Evolutionary conservation across 1,284 basidiomycete species (phyloP), one percentile per base, ranked within the genome.

Genomic region (Rhodotorula sp.): DNA sequence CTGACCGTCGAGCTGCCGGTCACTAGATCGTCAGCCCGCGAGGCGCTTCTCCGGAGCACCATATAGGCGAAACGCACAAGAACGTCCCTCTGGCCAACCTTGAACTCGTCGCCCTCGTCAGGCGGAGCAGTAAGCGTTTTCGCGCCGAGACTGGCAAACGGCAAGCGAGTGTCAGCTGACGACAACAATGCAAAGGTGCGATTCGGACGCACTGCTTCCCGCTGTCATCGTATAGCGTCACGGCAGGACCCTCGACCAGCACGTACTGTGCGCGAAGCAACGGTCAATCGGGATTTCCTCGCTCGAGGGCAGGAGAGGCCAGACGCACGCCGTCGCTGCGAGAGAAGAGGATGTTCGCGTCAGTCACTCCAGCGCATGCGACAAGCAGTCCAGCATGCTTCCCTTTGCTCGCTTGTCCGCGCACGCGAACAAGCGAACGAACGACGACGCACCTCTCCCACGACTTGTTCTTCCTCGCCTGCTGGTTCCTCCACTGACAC

Each of bases 401-500:
- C 34, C 34, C 40, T 44, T 11, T 13, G 40, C 40, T 44, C 16
- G 18, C 59, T 11, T 2, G 2, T 13, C 26, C 9, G 28, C 5
- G 28, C 5, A 30, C 10, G 7, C 10, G 0, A 51, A 34, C 28
- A 1, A 34, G 28, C 20, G 30, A 10, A 7, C 40, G 7, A 58
- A 0, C 15, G 2, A n/a, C n/a, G n/a, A 68, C 72, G 53, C 56
- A 74, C 72, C n/a, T 52, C 75, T 94, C 91, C 92, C 92, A 94
- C 2, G 88, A 92, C 79, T 92, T 92, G 78, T 93, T 86, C 81
- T 93, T 94, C 79, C 85, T 88, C 30, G 82, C 82, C 77, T 90
- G 88, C 37, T 86, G 87, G 76, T 88, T 90, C 31, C 92, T 84
- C 72, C 71, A 76, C 9, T 62, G 53, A 37, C 34, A n/a, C 6